These are phyloP conservation scores for Kingdonia uniflora DNA, from an alignment of 164 flowering plant genomes.

Conservation along the genomic window DNA sequence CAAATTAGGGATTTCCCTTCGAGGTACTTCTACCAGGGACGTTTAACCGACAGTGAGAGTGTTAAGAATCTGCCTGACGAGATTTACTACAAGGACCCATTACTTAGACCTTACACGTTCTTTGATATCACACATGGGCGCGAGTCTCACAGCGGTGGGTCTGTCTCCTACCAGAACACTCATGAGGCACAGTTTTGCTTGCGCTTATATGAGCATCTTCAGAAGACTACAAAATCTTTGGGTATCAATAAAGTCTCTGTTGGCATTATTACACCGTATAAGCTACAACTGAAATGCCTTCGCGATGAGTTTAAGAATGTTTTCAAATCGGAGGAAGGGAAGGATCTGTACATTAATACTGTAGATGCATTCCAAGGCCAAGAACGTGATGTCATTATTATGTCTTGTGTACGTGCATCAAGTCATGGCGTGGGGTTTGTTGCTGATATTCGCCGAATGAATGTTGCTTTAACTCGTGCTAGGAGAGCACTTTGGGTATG, in stretches of 20 bases:
- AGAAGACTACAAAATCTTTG: constrained; percentile 49
- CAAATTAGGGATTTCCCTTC: constrained; percentile 97
- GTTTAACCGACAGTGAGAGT: constrained; percentile 87
- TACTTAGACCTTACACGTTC: constrained; percentile 75
- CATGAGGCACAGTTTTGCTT: constrained; percentile 86
- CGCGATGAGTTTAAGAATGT: constrained; percentile 78
- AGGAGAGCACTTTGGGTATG: constrained; percentile 95
- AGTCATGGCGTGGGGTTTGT: constrained; percentile 94
- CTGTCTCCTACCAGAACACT: constrained; percentile 83
- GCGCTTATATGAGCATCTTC: constrained; percentile 83
- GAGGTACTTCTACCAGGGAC: constrained; percentile 90
- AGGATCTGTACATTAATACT: constrained; percentile 83
- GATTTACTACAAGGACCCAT: constrained; percentile 59
- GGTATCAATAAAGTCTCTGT: constrained; percentile 66
- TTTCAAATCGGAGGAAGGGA: constrained; percentile 79
- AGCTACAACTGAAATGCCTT: constrained; percentile 86
- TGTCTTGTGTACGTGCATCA: constrained; percentile 99
- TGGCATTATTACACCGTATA: constrained; percentile 95
- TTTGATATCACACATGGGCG: constrained; percentile 84
- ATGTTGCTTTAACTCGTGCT: constrained; percentile 98
- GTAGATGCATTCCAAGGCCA: constrained; percentile 99
- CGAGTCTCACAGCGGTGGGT: constrained; percentile 88
- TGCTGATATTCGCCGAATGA: constrained; percentile 94
- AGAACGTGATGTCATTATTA: constrained; percentile 93
- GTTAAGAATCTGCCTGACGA: constrained; percentile 69